These are phyloP conservation scores for Boletus barrowsii DNA, from an alignment of 768 basidiomycete genomes.

Conservation along the genomic window DNA sequence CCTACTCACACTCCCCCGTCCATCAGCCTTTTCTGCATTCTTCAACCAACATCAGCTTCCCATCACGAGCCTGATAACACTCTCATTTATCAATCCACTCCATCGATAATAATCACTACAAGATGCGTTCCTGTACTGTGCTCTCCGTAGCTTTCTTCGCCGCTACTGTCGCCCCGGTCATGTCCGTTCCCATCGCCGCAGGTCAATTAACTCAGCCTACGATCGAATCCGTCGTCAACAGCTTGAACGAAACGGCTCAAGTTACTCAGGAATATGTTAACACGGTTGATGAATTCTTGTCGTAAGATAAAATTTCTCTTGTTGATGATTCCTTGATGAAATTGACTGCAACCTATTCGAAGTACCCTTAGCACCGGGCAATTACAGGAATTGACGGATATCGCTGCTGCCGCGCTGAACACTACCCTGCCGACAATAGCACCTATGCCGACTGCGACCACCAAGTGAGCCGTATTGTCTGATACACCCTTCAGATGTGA, in stretches of 20 bases:
- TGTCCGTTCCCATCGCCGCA: slow-evolving; percentile 2
- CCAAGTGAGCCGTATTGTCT: background rate
- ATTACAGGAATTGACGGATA: background rate
- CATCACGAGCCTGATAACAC: slow-evolving; percentile 12
- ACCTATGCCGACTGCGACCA: background rate
- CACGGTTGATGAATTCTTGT: background rate
- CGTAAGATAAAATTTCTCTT: background rate
- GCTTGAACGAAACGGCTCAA: background rate
- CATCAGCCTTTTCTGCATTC: slow-evolving; percentile 15
- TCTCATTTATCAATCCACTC: slow-evolving; percentile 3
- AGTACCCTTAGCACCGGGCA: background rate
- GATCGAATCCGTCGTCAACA: background rate
- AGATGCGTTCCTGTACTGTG: slow-evolving; percentile 8
- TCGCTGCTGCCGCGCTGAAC: background rate
- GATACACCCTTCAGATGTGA: background rate
- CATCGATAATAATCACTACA: background rate
- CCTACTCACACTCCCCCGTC: background rate
- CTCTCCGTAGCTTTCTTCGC: slow-evolving; percentile 6
- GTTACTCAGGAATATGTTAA: background rate
- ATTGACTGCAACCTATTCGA: background rate
- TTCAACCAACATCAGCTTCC: slow-evolving; percentile 7
- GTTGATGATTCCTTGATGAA: background rate
- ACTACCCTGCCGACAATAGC: background rate
- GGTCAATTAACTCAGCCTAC: background rate
- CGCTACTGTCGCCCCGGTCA: slow-evolving; percentile 1